These are phyloP conservation scores for Kodamaea hsintzibuensis DNA, from an alignment of 805 yeast genomes.

Conservation along the genomic window DNA sequence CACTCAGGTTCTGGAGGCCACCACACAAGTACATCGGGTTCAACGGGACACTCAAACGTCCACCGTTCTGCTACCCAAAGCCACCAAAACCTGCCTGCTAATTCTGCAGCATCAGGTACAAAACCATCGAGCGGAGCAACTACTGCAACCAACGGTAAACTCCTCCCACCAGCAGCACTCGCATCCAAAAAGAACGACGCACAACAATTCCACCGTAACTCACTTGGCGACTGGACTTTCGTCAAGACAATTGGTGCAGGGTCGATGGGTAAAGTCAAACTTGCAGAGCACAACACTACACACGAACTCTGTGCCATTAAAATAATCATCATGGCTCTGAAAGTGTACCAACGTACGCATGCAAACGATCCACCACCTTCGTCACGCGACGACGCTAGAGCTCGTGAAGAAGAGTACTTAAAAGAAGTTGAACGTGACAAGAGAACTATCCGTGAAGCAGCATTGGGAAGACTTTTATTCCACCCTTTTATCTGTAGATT, in stretches of 20 bases:
- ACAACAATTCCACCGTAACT: constrained; percentile 72
- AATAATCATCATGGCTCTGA: constrained; percentile 88
- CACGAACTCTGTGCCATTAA: constrained; percentile 87
- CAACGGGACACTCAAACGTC: background rate
- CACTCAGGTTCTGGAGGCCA: constrained; percentile 1
- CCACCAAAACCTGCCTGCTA: background rate
- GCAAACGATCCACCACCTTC: constrained; percentile 66
- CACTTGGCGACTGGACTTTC: constrained; percentile 97
- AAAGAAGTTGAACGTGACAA: constrained; percentile 88
- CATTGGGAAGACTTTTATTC: constrained; percentile 82
- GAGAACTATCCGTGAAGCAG: constrained; percentile 93
- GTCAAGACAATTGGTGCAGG: constrained; percentile 96
- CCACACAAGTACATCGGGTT: background rate
- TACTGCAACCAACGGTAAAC: constrained; percentile 1
- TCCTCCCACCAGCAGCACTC: constrained; percentile 6
- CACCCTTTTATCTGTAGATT: constrained; percentile 92
- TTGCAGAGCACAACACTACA: constrained; percentile 83
- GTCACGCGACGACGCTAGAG: constrained; percentile 55
- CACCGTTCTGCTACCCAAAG: background rate
- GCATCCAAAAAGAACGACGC: constrained; percentile 9
- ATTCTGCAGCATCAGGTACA: background rate
- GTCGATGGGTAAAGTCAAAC: constrained; percentile 97
- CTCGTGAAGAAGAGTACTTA: constrained; percentile 68
- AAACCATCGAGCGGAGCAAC: constrained; percentile 1
- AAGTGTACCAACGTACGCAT: constrained; percentile 70